Percentiles rank a stretch among this genome's conserved stretches.
phyloP scores from a whole-genome alignment of 2,329 filamentous ascomycete genomes.

The Xylariaceae sp. region DNA sequence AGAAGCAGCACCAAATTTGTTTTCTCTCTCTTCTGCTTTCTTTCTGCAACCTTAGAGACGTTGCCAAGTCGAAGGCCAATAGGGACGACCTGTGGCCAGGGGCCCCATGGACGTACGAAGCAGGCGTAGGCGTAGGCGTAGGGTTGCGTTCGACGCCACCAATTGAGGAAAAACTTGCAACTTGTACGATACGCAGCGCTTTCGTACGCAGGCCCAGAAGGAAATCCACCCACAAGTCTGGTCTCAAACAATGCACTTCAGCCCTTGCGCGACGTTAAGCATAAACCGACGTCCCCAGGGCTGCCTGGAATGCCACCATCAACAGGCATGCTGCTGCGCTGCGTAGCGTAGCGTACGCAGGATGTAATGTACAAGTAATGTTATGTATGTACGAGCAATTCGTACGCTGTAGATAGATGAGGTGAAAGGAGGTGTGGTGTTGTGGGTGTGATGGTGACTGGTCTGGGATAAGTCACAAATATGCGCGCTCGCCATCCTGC shows the following conservation, averaged over 20 bases:
- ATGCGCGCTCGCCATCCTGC: slow-evolving; percentile 5
- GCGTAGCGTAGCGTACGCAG: too few relatives aligned
- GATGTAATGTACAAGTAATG: too few relatives aligned
- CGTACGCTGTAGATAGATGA: background rate
- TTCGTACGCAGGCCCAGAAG: background rate
- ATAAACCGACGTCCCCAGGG: slow-evolving; percentile 7
- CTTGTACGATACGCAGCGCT: background rate
- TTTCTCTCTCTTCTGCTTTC: background rate
- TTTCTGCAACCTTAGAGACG: slow-evolving; percentile 5
- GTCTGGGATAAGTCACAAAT: slow-evolving; percentile 8
- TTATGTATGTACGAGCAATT: too few relatives aligned
- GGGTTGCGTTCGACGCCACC: slow-evolving; percentile 11
- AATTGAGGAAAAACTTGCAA: background rate
- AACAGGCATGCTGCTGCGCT: background rate
- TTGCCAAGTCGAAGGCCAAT: slow-evolving; percentile 4
- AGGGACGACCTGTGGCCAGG: background rate
- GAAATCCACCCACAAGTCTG: slow-evolving; percentile 1
- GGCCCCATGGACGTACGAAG: background rate
- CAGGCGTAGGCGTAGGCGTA: background rate
- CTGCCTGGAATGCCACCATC: slow-evolving; percentile 11
- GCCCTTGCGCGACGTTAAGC: slow-evolving; percentile 12
- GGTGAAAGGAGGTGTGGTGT: background rate
- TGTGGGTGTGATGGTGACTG: background rate
- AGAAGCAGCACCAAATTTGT: background rate
- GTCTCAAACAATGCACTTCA: slow-evolving; percentile 11